Base-by-base conservation (phyloP, 1,284 basidiomycete genomes). In the Marasmius sp. region DNA sequence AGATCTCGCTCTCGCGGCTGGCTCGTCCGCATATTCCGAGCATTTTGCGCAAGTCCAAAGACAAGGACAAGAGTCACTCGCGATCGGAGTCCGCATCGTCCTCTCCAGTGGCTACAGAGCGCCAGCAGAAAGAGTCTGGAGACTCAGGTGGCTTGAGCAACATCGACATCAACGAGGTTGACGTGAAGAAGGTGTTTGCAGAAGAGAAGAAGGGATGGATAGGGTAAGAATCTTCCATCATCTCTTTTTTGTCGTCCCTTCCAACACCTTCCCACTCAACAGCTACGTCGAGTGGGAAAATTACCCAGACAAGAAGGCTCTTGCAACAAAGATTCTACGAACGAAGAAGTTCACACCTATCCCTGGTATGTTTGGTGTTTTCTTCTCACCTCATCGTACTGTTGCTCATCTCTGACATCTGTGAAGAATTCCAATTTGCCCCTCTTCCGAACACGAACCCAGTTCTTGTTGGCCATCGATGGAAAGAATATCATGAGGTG, bases 401-500 rank as follows among this genome's bases (percentile, higher is more conserved):
- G 20, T n/a, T n/a, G 22, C 8, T 43, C 37, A 38, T 55, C 33
- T 57, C 18, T 22, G 37, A 34, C 37, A 48, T 22, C 22, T 16
- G 38, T 14, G 11, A 64, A 80, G 81, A 84, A 62, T 84, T 84
- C 64, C 83, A 85, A 66, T 74, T 80, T 36, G 78, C 74, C 7
- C 81, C 82, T 2, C 74, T 84, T 7, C 82, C 82, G 1, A 72
- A 77, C 36, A 82, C 80, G n/a, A 85, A 85, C 61, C 82, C 82
- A 0, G 72, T 85, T 53, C 72, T 85, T 14, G 74, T 81, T 54
- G 82, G 82, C 8, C 69, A 80, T 64, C 79, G 84, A 22, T 85
- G 82, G 81, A 84, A 83, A 64, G 79, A 82, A 64, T 85, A 85
- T 62, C 82, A 85, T 65, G 75, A 78, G 57, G 80, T 77, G 0